Conservation (phyloP, 768 basidiomycete species). For the Kwoniella sp. region DNA sequence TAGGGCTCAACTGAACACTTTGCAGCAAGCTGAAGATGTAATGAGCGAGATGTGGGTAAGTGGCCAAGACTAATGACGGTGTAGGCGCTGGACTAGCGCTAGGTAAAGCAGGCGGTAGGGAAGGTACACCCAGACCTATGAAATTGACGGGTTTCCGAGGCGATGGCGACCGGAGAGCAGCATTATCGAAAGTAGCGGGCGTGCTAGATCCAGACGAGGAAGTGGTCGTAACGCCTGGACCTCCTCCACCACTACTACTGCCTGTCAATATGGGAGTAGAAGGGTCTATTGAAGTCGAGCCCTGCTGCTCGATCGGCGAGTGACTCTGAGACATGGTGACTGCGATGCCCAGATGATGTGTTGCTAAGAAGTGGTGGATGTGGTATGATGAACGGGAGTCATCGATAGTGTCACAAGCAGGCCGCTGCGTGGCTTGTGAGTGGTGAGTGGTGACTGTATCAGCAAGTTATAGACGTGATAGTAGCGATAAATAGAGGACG, state of each 20-base stretch:
- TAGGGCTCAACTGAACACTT: constrained; percentile 26
- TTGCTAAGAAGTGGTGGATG: no score
- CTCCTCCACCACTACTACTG: constrained; percentile 6
- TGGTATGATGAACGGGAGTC: not conserved
- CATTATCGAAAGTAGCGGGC: constrained; percentile 6
- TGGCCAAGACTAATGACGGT: constrained; percentile 29
- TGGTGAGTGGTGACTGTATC: not conserved
- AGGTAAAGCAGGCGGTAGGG: constrained; percentile 8
- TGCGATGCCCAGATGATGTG: no score
- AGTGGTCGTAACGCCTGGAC: constrained; percentile 2
- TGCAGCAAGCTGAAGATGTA: constrained; percentile 44
- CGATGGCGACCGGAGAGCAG: constrained; percentile 21
- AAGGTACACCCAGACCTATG: constrained; percentile 19
- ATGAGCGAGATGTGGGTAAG: constrained; percentile 45
- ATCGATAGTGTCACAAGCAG: not conserved
- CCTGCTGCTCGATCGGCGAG: not conserved
- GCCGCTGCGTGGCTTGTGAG: not conserved
- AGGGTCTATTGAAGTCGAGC: not conserved
- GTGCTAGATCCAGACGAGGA: constrained; percentile 3
- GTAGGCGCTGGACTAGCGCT: constrained; percentile 14
- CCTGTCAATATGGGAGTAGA: constrained; percentile 1
- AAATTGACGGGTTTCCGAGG: constrained; percentile 12
- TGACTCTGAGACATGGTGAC: not conserved
- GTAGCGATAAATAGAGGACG: no score
- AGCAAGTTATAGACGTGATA: not conserved